A percentile compares a stretch with the other conserved stretches of the same genome.
Conservation (phyloP, 2,329 filamentous ascomycete genomes). For the Fusarium sp. region DNA sequence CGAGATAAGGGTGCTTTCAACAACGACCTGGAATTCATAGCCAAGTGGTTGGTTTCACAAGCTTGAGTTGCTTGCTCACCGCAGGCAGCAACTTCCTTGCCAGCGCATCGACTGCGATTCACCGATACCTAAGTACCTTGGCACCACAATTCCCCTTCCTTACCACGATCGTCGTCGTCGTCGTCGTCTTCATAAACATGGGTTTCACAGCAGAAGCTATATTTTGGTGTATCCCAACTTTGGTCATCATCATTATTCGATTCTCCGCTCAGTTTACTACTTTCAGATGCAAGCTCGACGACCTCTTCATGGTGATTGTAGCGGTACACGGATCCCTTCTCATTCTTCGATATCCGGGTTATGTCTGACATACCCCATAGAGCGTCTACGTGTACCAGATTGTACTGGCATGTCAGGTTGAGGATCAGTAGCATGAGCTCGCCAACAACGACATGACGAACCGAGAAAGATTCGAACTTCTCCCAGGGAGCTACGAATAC, state of each 20-base stretch:
- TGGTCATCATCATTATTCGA: constrained; percentile 30
- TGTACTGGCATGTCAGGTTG: constrained; percentile 59
- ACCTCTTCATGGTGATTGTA: constrained; percentile 51
- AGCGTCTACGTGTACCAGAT: constrained; percentile 62
- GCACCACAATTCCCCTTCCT: too few relatives aligned
- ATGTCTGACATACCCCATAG: constrained; percentile 45
- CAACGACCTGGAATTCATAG: too few relatives aligned
- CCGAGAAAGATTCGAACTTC: constrained; percentile 57
- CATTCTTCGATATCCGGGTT: constrained; percentile 58
- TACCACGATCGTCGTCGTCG: too few relatives aligned
- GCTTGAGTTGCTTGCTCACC: too few relatives aligned
- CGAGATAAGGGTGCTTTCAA: too few relatives aligned
- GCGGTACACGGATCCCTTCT: constrained; percentile 50
- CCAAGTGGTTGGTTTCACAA: too few relatives aligned
- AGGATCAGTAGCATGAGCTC: constrained; percentile 57
- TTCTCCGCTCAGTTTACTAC: constrained; percentile 51
- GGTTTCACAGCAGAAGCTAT: too few relatives aligned
- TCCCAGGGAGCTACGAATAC: constrained; percentile 57
- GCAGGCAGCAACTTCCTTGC: not conserved
- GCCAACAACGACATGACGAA: constrained; percentile 66
- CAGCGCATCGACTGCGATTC: too few relatives aligned
- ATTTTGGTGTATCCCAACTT: not conserved
- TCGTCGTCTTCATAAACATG: too few relatives aligned
- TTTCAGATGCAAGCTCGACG: constrained; percentile 52
- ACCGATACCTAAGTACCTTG: too few relatives aligned